Conservation (phyloP, 805 yeast genomes). For the Nakazawaea ambrosiae region DNA sequence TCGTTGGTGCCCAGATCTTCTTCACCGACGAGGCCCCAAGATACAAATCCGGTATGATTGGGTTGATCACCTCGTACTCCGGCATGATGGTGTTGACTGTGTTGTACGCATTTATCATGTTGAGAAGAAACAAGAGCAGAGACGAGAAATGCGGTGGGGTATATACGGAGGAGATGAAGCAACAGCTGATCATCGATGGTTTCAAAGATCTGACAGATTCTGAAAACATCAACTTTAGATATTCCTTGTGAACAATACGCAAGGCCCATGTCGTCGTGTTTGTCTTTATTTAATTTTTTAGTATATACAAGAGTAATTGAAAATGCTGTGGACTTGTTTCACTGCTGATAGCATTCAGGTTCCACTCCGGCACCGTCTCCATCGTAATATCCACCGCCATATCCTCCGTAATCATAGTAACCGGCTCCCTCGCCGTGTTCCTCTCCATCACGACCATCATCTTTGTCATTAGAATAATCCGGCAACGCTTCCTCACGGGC, state of each 20-base stretch:
- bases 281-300: too few species aligned
- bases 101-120: constrained; percentile 14
- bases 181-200: constrained; percentile 30
- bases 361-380: neutral
- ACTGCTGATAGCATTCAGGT: constrained; percentile 10
- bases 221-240: constrained; percentile 52
- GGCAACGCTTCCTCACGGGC: neutral
- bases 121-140: constrained; percentile 41
- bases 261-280: too few species aligned
- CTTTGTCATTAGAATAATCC: neutral
- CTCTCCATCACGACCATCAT: constrained; percentile 4
- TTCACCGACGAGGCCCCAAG: constrained; percentile 42
- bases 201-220: constrained; percentile 55
- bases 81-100: constrained; percentile 16
- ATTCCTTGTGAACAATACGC: constrained; percentile 15
- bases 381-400: neutral
- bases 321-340: neutral
- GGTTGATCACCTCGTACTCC: constrained; percentile 36
- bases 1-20: constrained; percentile 62
- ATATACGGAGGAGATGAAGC: constrained; percentile 16
- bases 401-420: neutral
- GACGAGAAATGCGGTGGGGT: constrained; percentile 28
- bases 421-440: neutral
- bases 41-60: constrained; percentile 52
- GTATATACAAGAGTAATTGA: neutral